Conservation (phyloP, 306 rosid species). For the Bauhinia variegata region DNA sequence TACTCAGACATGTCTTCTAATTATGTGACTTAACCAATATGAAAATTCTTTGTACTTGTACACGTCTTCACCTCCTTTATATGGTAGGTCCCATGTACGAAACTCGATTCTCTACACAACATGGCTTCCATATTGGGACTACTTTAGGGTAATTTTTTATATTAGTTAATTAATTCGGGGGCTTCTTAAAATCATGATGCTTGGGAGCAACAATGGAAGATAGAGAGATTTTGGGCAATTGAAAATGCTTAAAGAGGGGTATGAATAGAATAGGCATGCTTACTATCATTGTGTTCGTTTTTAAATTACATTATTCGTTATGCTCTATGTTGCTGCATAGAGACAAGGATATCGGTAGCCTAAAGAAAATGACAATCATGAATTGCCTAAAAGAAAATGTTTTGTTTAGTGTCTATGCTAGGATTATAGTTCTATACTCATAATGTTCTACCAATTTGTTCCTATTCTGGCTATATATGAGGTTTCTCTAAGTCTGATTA, state of each 20-base stretch:
- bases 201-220: conserved; percentile 31
- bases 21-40: conserved; percentile 11
- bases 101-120: conserved; percentile 21
- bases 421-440: no score
- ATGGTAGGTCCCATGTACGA: conserved; percentile 36
- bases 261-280: conserved; percentile 24
- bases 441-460: conserved; percentile 22
- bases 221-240: conserved; percentile 14
- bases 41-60: conserved; percentile 34
- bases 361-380: conserved; percentile 24
- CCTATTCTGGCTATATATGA: background rate
- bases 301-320: background rate
- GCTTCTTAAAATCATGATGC: conserved; percentile 36
- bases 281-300: conserved; percentile 39
- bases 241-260: background rate
- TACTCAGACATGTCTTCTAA: conserved; percentile 21
- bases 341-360: background rate
- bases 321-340: background rate
- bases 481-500: no score
- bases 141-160: background rate
- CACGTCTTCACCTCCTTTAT: conserved; percentile 3
- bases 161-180: background rate
- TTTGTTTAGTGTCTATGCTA: background rate
- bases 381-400: background rate
- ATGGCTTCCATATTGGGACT: conserved; percentile 16